phyloP scores from a whole-genome alignment of 2,329 filamentous ascomycete genomes.

The Plenodomus lindquistii region DNA sequence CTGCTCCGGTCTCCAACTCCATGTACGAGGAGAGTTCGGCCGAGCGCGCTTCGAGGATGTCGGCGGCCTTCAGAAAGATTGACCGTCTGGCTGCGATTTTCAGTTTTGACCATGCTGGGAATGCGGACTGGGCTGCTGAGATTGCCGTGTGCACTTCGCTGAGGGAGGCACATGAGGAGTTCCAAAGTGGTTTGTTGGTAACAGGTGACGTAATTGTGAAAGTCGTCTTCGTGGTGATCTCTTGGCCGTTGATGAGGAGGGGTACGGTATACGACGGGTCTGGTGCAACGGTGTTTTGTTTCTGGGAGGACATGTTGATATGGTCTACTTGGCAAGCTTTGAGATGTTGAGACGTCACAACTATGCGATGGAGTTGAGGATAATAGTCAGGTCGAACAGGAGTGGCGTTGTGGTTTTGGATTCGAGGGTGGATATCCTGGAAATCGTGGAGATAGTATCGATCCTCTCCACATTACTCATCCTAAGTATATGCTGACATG shows the following conservation, averaged over 20 bases:
- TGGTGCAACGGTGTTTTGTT: background rate
- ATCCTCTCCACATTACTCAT: too few species aligned
- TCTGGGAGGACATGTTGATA: background rate
- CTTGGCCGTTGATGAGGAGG: constrained; percentile 55
- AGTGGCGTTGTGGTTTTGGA: too few species aligned
- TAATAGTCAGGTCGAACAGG: too few species aligned
- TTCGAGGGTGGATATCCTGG: too few species aligned
- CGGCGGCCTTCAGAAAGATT: constrained; percentile 71
- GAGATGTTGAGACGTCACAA: too few species aligned
- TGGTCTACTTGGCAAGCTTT: background rate
- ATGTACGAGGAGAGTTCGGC: constrained; percentile 66
- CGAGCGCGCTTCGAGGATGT: constrained; percentile 62
- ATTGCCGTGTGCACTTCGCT: constrained; percentile 60
- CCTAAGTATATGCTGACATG: too few species aligned
- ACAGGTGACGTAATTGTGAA: constrained; percentile 63
- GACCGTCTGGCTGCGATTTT: constrained; percentile 65
- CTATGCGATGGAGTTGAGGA: too few species aligned
- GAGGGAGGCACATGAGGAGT: constrained; percentile 61
- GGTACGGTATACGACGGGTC: constrained; percentile 45
- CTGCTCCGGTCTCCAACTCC: constrained; percentile 60
- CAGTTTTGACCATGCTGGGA: constrained; percentile 69
- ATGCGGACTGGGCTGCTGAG: constrained; percentile 67
- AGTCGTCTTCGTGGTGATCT: constrained; percentile 52
- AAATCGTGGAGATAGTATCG: too few species aligned
- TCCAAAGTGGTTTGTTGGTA: constrained; percentile 57